A percentile compares a stretch with the other conserved stretches of the same genome.
Evolutionary conservation across 306 rosid genomes (phyloP).

Genomic region (Herpetospermum pedunculosum): DNA sequence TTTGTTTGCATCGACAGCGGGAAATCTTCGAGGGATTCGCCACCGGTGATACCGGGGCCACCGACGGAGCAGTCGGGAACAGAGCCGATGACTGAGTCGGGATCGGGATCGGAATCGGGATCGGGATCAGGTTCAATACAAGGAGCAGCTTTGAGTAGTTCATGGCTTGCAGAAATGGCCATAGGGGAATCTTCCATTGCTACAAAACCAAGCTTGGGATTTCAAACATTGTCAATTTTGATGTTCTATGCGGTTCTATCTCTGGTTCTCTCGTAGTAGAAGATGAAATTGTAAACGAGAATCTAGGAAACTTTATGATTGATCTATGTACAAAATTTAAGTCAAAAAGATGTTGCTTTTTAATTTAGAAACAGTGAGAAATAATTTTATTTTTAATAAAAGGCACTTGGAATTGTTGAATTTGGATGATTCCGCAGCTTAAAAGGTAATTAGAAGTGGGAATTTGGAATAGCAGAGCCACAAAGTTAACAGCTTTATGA

Average conservation of each 20-base stretch:
- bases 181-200: background rate
- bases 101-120: background rate
- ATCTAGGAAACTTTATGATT: background rate
- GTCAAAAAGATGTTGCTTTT: constrained; percentile 4
- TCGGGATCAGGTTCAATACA: background rate
- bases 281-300: background rate
- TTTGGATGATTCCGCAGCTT: background rate
- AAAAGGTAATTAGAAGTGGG: background rate
- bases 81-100: background rate
- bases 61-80: background rate
- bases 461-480: background rate
- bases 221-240: background rate
- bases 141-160: background rate
- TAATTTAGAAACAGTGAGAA: background rate
- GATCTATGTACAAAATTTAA: background rate
- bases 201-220: background rate
- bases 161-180: constrained; percentile 5
- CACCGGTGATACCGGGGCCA: background rate
- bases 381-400: background rate
- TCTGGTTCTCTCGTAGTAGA: background rate
- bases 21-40: background rate
- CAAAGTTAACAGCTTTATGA: background rate
- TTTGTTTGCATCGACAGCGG: background rate
- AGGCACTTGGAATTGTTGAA: background rate
- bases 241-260: background rate